Evolutionary conservation across 768 basidiomycete genomes (phyloP).

Genomic region (Leucocoprinus leucothites): DNA sequence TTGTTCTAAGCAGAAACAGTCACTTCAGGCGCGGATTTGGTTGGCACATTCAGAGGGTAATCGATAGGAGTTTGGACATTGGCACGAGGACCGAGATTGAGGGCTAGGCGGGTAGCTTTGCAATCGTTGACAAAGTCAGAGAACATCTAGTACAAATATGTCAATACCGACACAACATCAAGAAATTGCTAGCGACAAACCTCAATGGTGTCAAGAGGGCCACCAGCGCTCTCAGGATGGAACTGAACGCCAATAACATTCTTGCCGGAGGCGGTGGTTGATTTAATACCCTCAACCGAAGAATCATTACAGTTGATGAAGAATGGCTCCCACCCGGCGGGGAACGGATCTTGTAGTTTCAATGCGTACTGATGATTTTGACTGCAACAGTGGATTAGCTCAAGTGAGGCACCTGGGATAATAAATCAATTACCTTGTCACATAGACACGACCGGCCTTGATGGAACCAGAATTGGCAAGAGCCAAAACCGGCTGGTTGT

Average conservation of each 20-base stretch:
- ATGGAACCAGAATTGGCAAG: slow-evolving; percentile 92
- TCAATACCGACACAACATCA: neutral
- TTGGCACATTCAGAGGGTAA: slow-evolving; percentile 20
- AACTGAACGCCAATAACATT: slow-evolving; percentile 98
- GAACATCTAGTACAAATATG: slow-evolving; percentile 67
- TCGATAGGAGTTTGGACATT: slow-evolving; percentile 18
- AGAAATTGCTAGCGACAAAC: slow-evolving; percentile 36
- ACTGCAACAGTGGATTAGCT: slow-evolving; percentile 31
- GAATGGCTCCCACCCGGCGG: slow-evolving; percentile 96
- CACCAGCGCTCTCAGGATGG: slow-evolving; percentile 97
- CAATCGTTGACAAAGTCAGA: slow-evolving; percentile 88
- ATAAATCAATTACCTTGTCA: slow-evolving; percentile 65
- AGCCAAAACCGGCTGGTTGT: slow-evolving; percentile 98
- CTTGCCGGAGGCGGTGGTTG: slow-evolving; percentile 84
- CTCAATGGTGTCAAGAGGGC: slow-evolving; percentile 98
- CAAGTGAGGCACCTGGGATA: neutral
- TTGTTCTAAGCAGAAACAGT: slow-evolving; percentile 15
- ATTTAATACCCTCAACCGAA: slow-evolving; percentile 98
- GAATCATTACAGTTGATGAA: slow-evolving; percentile 99
- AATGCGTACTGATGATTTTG: slow-evolving; percentile 99
- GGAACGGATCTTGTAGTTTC: slow-evolving; percentile 91
- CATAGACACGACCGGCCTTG: slow-evolving; percentile 94
- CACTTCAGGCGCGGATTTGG: slow-evolving; percentile 17
- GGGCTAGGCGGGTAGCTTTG: slow-evolving; percentile 47
- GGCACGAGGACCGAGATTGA: slow-evolving; percentile 17